A percentile compares a stretch with the other conserved stretches of the same genome.
Conservation (phyloP, 2,329 filamentous ascomycete species). For the Sarocladiaceae sp. region DNA sequence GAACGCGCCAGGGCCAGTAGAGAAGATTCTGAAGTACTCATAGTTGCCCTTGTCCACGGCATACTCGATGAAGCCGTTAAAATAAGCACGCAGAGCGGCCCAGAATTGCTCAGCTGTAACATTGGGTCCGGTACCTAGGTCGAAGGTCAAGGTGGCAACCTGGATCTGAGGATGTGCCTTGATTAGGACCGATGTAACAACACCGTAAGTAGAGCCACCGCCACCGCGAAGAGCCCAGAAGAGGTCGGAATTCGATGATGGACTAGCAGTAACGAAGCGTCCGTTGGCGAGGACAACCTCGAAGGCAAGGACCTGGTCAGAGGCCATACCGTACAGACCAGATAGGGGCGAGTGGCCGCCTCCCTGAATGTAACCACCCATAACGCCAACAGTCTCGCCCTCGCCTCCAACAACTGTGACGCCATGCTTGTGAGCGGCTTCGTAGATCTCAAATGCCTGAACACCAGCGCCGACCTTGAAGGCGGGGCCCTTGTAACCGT, state of each 20-base stretch:
- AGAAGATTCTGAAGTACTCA: conserved; percentile 21
- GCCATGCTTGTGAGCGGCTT: conserved; percentile 36
- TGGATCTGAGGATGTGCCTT: conserved; percentile 28
- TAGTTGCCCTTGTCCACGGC: conserved; percentile 19
- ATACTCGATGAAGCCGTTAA: conserved; percentile 21
- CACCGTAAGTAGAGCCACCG: conserved; percentile 44
- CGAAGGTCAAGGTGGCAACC: conserved; percentile 27
- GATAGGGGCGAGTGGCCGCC: conserved; percentile 55
- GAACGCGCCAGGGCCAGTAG: conserved; percentile 20
- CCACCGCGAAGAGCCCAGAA: conserved; percentile 59
- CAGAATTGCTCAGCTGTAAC: conserved; percentile 23
- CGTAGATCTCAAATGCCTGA: conserved; percentile 45
- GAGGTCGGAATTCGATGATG: conserved; percentile 42
- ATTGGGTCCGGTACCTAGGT: conserved; percentile 16
- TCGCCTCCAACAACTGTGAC: conserved; percentile 51
- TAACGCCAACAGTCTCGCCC: conserved; percentile 49
- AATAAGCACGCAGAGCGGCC: conserved; percentile 22
- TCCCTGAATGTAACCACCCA: conserved; percentile 56
- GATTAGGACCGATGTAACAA: conserved; percentile 35
- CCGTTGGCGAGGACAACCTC: conserved; percentile 30
- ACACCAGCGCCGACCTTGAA: conserved; percentile 52
- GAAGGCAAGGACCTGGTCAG: conserved; percentile 57
- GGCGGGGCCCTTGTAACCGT: conserved; percentile 40
- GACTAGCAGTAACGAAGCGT: neutral
- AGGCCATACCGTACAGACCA: conserved; percentile 53